These are phyloP conservation scores for Fraxinus floribunda DNA, from an alignment of 305 asterid genomes.

Conservation along the genomic window DNA sequence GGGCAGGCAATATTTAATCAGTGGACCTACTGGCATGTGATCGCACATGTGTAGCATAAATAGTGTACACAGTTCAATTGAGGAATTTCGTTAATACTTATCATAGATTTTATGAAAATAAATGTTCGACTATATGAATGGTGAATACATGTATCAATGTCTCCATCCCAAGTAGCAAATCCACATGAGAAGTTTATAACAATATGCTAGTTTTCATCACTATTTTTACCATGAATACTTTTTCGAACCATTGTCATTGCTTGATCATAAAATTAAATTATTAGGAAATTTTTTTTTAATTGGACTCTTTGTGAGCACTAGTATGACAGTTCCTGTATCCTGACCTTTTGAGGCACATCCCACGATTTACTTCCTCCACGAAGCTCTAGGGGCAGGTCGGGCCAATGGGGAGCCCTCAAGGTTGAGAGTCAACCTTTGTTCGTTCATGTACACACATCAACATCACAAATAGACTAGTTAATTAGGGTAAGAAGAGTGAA, in stretches of 20 bases:
- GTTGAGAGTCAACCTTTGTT: too few relatives aligned
- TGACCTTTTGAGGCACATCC: too few relatives aligned
- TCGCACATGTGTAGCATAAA: slow-evolving; percentile 52
- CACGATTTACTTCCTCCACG: too few relatives aligned
- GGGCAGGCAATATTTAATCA: slow-evolving; percentile 32
- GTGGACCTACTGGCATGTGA: slow-evolving; percentile 70
- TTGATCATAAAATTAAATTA: neutral
- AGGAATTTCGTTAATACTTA: neutral
- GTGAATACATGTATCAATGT: slow-evolving; percentile 27
- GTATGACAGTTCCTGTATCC: too few relatives aligned
- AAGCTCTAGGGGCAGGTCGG: too few relatives aligned
- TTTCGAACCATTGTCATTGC: neutral
- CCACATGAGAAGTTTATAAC: slow-evolving; percentile 18
- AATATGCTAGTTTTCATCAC: neutral
- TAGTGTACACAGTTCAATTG: neutral
- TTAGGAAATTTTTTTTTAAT: too few relatives aligned
- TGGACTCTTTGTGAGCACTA: too few relatives aligned
- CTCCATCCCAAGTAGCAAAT: slow-evolving; percentile 43
- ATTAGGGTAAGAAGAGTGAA: neutral
- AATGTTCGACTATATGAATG: slow-evolving; percentile 34
- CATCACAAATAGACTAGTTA: neutral
- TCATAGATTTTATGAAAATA: neutral
- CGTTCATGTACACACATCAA: neutral
- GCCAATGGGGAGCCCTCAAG: too few relatives aligned
- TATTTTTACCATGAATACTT: neutral